Base-by-base conservation (phyloP, 352 stramenopile genomes). In the Pythium vanterpoolii region DNA sequence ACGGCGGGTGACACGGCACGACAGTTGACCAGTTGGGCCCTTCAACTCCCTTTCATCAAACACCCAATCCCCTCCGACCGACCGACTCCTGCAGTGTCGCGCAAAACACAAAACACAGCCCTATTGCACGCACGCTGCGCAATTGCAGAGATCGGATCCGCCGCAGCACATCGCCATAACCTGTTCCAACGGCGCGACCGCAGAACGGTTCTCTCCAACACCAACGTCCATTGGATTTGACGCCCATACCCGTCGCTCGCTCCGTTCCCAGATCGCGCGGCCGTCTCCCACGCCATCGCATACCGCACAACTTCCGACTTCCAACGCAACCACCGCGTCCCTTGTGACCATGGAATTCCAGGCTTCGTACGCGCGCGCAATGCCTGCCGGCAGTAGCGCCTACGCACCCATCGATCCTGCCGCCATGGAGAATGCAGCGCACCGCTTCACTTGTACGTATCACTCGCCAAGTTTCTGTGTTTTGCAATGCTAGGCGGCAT, bases 381-480 rank as follows among this genome's bases (percentile, higher is more conserved):
- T 11, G 30, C 46, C 76, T 5, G 71, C 68, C 36, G 62, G 61
- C 26, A 45, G 36, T 18, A 43, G 46, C 34, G 69, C 74, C 42
- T 60, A 65, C 48, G 45, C 57, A 2, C 9, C 55, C 10, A 14
- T 57, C 21, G 59, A 69, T 56, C 48, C 66, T 0, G 19, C 52
- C 10, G n/a, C 71, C 33, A 68, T 69, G 33, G 81, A 87, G 44
- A 72, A 71, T n/a, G 68, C 67, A 40, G 66, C 70, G 16, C 77
- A 89, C 53, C 79, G 79, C 58, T 89, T 89, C 60, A 77, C 77
- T 0, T 89, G 82, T 91, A 79, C 50, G 81, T 84, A 23, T 27
- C 11, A 10, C 16, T 59, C 6, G 13, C 11, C 24, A 52, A 50
- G 16, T 21, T 52, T 45, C 31, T 50, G 44, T 27, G 19, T 36